phyloP scores from a whole-genome alignment of 768 basidiomycete species.

The Boletus subparvulus region DNA sequence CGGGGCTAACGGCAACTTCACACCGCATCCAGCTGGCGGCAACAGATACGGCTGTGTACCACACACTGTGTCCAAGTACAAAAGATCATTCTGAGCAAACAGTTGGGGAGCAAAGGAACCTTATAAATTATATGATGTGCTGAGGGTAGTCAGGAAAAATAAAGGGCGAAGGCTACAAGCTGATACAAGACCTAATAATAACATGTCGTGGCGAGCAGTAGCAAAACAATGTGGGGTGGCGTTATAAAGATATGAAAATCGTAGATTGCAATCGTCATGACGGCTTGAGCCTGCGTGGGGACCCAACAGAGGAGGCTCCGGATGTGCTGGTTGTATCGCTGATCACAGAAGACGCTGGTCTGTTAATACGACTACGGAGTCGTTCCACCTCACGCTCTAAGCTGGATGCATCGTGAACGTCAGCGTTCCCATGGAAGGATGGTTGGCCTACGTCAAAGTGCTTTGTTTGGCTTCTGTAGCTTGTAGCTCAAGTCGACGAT shows the following conservation, averaged over 20 bases:
- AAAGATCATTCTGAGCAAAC: background rate
- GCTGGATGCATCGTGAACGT: slow-evolving; percentile 31
- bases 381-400: slow-evolving; percentile 70
- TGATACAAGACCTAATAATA: slow-evolving; percentile 22
- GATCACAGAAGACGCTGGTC: slow-evolving; percentile 46
- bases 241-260: background rate
- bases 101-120: background rate
- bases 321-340: slow-evolving; percentile 23
- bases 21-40: background rate
- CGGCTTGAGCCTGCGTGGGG: slow-evolving; percentile 29
- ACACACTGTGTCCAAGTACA: too few relatives aligned
- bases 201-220: slow-evolving; percentile 5
- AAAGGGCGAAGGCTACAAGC: slow-evolving; percentile 15
- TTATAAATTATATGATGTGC: background rate
- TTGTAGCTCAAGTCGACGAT: slow-evolving; percentile 76
- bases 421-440: background rate
- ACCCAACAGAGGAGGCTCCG: slow-evolving; percentile 27
- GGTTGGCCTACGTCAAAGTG: slow-evolving; percentile 54
- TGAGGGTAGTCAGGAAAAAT: background rate
- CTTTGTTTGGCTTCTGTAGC: slow-evolving; percentile 72
- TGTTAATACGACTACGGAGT: slow-evolving; percentile 60
- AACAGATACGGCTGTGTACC: too few relatives aligned
- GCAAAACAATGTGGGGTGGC: background rate
- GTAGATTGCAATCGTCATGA: slow-evolving; percentile 11
- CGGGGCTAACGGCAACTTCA: slow-evolving; percentile 4